These are phyloP conservation scores for Limnanthes douglasii DNA, from an alignment of 345 rosid genomes.

Conservation along the genomic window DNA sequence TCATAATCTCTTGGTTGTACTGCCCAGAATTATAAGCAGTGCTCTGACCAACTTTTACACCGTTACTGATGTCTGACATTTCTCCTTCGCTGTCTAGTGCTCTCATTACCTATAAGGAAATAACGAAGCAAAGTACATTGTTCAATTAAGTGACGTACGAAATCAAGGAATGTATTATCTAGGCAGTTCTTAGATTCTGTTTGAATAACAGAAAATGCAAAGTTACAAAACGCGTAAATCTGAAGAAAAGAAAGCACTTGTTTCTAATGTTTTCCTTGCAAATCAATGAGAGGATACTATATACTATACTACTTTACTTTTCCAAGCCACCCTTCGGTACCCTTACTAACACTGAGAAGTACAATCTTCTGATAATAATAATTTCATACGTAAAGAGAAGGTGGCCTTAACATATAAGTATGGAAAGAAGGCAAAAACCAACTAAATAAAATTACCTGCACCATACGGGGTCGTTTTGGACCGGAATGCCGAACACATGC, in stretches of 20 bases:
- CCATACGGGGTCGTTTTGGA: constrained; percentile 92
- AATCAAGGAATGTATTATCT: not conserved
- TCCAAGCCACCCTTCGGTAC: too few relatives aligned
- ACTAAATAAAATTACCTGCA: constrained; percentile 30
- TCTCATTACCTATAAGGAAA: constrained; percentile 49
- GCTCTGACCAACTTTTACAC: constrained; percentile 66
- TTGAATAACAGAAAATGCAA: too few relatives aligned
- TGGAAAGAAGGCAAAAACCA: not conserved
- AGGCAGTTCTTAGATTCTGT: not conserved
- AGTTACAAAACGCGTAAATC: too few relatives aligned
- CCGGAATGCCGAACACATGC: constrained; percentile 93
- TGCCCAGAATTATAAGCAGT: constrained; percentile 55
- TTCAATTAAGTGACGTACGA: not conserved
- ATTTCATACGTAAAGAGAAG: too few relatives aligned
- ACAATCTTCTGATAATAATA: too few relatives aligned
- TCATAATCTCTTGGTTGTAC: constrained; percentile 46
- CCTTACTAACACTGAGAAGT: too few relatives aligned
- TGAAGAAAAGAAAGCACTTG: too few relatives aligned
- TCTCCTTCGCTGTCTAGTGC: constrained; percentile 66
- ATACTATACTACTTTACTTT: too few relatives aligned
- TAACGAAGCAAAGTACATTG: not conserved
- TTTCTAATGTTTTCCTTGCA: too few relatives aligned
- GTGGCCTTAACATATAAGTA: not conserved
- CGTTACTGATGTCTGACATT: constrained; percentile 66
- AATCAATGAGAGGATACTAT: too few relatives aligned